phyloP scores from a whole-genome alignment of 2,329 filamentous ascomycete genomes.

The Gremmenia infestans region DNA sequence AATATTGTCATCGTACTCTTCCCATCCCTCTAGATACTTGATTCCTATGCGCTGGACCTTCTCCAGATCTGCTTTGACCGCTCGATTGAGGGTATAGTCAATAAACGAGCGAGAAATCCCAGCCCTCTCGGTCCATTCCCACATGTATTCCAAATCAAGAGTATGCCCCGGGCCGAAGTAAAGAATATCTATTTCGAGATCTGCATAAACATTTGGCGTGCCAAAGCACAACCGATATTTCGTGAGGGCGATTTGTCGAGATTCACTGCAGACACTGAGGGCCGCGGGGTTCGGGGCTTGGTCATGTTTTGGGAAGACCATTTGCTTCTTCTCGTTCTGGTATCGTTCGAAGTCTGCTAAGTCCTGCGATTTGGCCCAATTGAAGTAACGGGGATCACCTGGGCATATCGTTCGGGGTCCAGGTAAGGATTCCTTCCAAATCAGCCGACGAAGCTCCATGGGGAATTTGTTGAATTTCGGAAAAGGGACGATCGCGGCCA shows the following conservation, averaged over 20 bases:
- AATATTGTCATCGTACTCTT: not conserved
- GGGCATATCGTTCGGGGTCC: not conserved
- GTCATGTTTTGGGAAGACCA: not conserved
- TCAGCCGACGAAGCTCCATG: conserved; percentile 39
- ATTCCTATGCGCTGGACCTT: not conserved
- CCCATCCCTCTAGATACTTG: not conserved
- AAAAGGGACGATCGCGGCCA: not conserved
- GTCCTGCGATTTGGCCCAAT: too few species aligned
- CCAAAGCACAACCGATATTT: conserved; percentile 1
- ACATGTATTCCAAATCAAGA: not conserved
- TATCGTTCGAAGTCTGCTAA: not conserved
- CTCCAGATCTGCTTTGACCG: not conserved
- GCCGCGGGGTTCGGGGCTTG: not conserved
- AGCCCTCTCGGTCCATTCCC: not conserved
- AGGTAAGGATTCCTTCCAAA: conserved; percentile 4
- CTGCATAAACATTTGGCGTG: not conserved
- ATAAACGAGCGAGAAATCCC: not conserved
- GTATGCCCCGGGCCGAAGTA: not conserved
- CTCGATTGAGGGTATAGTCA: not conserved
- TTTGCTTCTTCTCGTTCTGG: not conserved
- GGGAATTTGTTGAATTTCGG: conserved; percentile 26
- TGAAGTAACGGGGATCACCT: not conserved
- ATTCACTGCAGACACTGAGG: not conserved
- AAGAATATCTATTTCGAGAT: not conserved
- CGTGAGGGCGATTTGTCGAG: not conserved